These are phyloP conservation scores for Starmera caribaea DNA, from an alignment of 805 yeast species.

Conservation along the genomic window DNA sequence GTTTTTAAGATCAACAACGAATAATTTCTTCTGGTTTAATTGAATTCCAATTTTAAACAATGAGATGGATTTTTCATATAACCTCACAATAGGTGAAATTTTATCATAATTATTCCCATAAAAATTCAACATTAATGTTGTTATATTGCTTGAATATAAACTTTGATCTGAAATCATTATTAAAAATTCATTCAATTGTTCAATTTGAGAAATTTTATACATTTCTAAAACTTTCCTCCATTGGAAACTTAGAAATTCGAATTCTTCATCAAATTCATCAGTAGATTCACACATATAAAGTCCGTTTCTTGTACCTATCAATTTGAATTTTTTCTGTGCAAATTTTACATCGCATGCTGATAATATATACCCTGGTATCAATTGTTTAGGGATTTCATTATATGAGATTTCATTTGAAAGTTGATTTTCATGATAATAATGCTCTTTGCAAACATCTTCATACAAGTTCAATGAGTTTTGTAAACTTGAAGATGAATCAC, in stretches of 20 bases:
- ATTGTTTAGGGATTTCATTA: too few species aligned
- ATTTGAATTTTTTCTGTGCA: slow-evolving; percentile 33
- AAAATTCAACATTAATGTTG: slow-evolving; percentile 51
- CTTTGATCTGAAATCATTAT: slow-evolving; percentile 49
- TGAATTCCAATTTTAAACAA: slow-evolving; percentile 66
- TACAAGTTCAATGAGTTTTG: slow-evolving; percentile 28
- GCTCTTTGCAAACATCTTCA: slow-evolving; percentile 17
- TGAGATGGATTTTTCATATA: slow-evolving; percentile 43
- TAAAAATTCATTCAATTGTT: slow-evolving; percentile 48
- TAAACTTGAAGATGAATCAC: slow-evolving; percentile 43
- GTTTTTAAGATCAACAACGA: slow-evolving; percentile 38
- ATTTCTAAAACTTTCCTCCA: slow-evolving; percentile 56
- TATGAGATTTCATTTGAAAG: too few species aligned
- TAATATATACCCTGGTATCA: slow-evolving; percentile 17
- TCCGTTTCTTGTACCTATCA: slow-evolving; percentile 59
- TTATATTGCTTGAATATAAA: slow-evolving; percentile 54
- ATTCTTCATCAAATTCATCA: slow-evolving; percentile 9
- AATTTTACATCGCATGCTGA: slow-evolving; percentile 37
- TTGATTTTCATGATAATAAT: slow-evolving; percentile 14
- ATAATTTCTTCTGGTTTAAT: slow-evolving; percentile 44
- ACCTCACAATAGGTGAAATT: slow-evolving; percentile 34
- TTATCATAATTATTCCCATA: slow-evolving; percentile 28
- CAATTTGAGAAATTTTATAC: slow-evolving; percentile 44
- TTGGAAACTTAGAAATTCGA: too few species aligned
- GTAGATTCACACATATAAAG: slow-evolving; percentile 35